Conservation (phyloP, 805 yeast genomes). For the Candida ficus region DNA sequence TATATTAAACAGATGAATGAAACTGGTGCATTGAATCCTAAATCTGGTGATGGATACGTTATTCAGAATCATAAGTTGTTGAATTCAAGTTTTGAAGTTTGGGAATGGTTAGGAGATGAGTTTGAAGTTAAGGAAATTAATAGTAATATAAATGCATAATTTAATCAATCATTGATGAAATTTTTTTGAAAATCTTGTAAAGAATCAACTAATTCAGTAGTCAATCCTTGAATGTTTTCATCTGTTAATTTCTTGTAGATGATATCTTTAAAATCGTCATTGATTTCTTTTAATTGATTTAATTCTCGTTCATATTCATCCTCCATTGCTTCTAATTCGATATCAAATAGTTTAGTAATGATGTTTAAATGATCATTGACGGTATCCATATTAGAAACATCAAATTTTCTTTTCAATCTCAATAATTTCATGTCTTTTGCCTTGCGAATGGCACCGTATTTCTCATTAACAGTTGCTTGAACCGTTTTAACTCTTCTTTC, state of each 20-base stretch:
- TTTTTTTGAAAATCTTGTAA: conserved; percentile 13
- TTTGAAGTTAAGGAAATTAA: conserved; percentile 22
- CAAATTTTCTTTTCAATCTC: no score
- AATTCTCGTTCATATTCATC: conserved; percentile 17
- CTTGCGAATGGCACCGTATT: no score
- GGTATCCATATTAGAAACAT: no score
- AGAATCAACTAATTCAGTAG: conserved; percentile 14
- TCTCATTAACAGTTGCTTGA: no score
- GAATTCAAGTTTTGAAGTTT: conserved; percentile 85
- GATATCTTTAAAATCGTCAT: conserved; percentile 25
- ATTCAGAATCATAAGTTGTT: conserved; percentile 70
- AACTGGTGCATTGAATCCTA: conserved; percentile 53
- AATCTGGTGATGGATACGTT: conserved; percentile 62
- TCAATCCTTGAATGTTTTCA: conserved; percentile 5
- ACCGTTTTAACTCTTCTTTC: no score
- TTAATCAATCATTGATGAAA: conserved; percentile 3
- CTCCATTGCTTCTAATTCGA: conserved; percentile 22
- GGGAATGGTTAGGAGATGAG: conserved; percentile 57
- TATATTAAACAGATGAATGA: conserved; percentile 44
- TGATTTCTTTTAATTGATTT: neutral
- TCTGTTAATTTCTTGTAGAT: conserved; percentile 12
- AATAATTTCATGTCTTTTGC: no score
- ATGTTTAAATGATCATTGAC: conserved; percentile 22
- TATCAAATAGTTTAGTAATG: conserved; percentile 26
- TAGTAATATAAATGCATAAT: conserved; percentile 20